phyloP scores from a whole-genome alignment of 805 yeast genomes.

The Saccharomycopsis microspora region DNA sequence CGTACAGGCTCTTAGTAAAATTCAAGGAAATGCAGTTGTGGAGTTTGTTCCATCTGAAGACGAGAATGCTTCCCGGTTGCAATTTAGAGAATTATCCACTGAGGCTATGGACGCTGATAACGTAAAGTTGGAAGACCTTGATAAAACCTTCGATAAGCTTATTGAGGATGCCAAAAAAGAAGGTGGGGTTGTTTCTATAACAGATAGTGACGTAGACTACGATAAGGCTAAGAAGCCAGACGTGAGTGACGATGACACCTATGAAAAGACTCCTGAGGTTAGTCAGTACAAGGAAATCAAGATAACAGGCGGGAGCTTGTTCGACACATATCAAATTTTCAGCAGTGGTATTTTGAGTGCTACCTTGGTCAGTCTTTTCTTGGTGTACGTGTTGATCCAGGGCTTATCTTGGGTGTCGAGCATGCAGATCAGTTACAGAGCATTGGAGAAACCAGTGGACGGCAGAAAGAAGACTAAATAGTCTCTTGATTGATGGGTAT shows the following conservation, averaged over 20 bases:
- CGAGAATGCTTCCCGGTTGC: neutral
- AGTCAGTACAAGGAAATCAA: slow-evolving; percentile 5
- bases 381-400: slow-evolving; percentile 35
- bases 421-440: slow-evolving; percentile 53
- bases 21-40: slow-evolving; percentile 1
- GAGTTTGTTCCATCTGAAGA: slow-evolving; percentile 5
- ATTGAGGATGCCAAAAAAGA: slow-evolving; percentile 13
- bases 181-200: slow-evolving; percentile 7
- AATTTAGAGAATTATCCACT: neutral
- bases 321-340: slow-evolving; percentile 60
- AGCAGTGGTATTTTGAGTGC: slow-evolving; percentile 66
- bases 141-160: slow-evolving; percentile 8
- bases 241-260: neutral
- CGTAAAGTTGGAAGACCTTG: slow-evolving; percentile 7
- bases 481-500: neutral
- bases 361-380: slow-evolving; percentile 40
- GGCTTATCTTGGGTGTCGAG: slow-evolving; percentile 51
- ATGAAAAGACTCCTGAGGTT: neutral
- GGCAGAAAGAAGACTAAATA: slow-evolving; percentile 32
- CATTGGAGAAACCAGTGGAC: slow-evolving; percentile 58
- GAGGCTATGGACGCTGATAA: neutral
- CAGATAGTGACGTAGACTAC: neutral
- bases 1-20: neutral
- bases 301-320: slow-evolving; percentile 29
- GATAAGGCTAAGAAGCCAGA: neutral